Conservation (phyloP, 2,329 filamentous ascomycete species). For the Fusarium chuoi region DNA sequence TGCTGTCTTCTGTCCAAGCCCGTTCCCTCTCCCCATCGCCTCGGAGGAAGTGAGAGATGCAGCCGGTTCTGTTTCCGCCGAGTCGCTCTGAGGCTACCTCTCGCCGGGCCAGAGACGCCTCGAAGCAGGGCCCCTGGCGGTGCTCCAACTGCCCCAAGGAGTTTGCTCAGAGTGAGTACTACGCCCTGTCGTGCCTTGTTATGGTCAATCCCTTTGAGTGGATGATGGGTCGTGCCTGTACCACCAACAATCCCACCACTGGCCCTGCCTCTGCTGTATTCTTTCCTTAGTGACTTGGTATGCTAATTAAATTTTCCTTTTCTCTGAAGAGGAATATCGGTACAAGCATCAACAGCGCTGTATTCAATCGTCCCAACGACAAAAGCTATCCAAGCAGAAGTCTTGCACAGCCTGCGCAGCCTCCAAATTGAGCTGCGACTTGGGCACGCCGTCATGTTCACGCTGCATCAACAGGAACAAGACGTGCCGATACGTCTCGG, state of each 20-base stretch:
- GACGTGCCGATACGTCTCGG: not conserved
- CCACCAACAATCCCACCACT: not conserved
- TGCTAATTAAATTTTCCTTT: not conserved
- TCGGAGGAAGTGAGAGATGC: not conserved
- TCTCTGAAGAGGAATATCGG: not conserved
- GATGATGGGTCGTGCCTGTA: not conserved
- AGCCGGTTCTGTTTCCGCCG: not conserved
- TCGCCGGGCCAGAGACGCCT: not conserved
- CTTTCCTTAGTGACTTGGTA: not conserved
- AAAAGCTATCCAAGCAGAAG: not conserved
- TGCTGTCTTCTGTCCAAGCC: not conserved
- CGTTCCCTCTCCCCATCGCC: not conserved
- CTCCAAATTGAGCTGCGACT: not conserved
- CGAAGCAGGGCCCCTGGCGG: not conserved
- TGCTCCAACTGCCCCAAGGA: not conserved
- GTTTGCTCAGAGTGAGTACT: not conserved
- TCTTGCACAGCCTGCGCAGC: not conserved
- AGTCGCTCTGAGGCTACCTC: not conserved
- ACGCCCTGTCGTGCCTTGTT: not conserved
- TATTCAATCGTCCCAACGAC: not conserved
- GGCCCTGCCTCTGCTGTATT: too few relatives aligned
- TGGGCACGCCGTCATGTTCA: not conserved
- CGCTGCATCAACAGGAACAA: not conserved
- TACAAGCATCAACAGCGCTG: not conserved
- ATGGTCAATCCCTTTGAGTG: not conserved